Evolutionary conservation across 2,329 filamentous ascomycete genomes (phyloP).

Genomic region (Aphanoascus verrucosus): DNA sequence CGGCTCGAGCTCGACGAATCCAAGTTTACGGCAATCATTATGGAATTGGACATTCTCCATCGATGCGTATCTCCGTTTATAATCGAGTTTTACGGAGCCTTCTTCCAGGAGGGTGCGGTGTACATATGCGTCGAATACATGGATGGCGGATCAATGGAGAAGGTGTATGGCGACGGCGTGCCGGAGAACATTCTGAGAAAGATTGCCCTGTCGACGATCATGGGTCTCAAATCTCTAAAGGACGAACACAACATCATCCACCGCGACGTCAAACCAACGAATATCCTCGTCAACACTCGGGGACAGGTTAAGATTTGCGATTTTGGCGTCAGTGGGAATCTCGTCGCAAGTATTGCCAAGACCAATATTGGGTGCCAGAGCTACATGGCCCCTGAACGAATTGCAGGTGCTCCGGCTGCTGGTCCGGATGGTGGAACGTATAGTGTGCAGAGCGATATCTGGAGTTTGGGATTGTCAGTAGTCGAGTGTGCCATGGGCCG

Average conservation of each 20-base stretch:
- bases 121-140: conserved; percentile 99
- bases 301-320: conserved; percentile 98
- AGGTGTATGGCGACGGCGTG: conserved; percentile 81
- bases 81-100: conserved; percentile 96
- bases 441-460: conserved; percentile 95
- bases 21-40: conserved; percentile 94
- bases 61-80: conserved; percentile 92
- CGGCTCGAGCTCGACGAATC: conserved; percentile 88
- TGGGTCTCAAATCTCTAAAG: conserved; percentile 85
- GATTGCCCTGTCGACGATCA: conserved; percentile 78
- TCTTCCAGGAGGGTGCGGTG: conserved; percentile 96
- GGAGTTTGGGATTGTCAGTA: conserved; percentile 86
- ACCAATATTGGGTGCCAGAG: conserved; percentile 99
- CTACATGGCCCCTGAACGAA: conserved; percentile 97
- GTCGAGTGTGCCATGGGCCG: conserved; percentile 91
- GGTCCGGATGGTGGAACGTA: conserved; percentile 72
- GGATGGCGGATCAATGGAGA: conserved; percentile 97
- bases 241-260: conserved; percentile 99
- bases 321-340: conserved; percentile 91
- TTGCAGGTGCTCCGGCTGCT: conserved; percentile 67
- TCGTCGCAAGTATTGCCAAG: conserved; percentile 94
- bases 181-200: conserved; percentile 81
- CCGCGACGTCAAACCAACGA: conserved; percentile 97
- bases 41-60: conserved; percentile 92
- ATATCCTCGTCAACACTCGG: conserved; percentile 79